phyloP scores from a whole-genome alignment of 1,284 basidiomycete genomes.

The Pascua guehoae region DNA sequence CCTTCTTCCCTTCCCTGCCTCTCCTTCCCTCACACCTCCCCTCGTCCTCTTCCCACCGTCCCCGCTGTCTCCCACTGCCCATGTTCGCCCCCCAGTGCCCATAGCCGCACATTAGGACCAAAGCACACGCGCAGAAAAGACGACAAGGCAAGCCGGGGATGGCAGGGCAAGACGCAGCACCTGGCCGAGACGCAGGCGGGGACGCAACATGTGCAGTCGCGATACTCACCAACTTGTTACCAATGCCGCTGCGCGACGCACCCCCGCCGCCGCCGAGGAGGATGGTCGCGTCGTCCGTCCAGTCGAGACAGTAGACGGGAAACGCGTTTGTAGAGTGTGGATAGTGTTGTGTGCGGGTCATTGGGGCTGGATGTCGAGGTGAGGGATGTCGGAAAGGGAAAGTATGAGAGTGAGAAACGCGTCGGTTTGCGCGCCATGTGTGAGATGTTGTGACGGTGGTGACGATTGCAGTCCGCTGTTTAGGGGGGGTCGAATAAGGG shows the following conservation, averaged over 20 bases:
- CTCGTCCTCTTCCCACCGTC: too few relatives aligned
- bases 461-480: too few relatives aligned
- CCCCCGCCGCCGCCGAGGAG: constrained; percentile 88
- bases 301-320: constrained; percentile 84
- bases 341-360: constrained; percentile 75
- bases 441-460: too few relatives aligned
- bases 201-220: not conserved
- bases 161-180: not conserved
- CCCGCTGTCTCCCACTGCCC: too few relatives aligned
- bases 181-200: not conserved
- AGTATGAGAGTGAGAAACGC: not conserved
- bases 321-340: constrained; percentile 70
- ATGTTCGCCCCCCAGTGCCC: too few relatives aligned
- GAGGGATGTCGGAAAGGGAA: not conserved
- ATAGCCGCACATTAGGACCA: not conserved
- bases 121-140: not conserved
- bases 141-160: too few relatives aligned
- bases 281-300: constrained; percentile 68
- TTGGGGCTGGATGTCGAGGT: constrained; percentile 10
- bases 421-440: too few relatives aligned
- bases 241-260: constrained; percentile 71
- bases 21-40: too few relatives aligned
- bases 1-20: too few relatives aligned
- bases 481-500: too few relatives aligned
- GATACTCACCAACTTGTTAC: constrained; percentile 77